Percentiles rank a stretch among this genome's conserved stretches.
Conservation (phyloP, 2,329 filamentous ascomycete species). For the Hirsutella thompsonii region DNA sequence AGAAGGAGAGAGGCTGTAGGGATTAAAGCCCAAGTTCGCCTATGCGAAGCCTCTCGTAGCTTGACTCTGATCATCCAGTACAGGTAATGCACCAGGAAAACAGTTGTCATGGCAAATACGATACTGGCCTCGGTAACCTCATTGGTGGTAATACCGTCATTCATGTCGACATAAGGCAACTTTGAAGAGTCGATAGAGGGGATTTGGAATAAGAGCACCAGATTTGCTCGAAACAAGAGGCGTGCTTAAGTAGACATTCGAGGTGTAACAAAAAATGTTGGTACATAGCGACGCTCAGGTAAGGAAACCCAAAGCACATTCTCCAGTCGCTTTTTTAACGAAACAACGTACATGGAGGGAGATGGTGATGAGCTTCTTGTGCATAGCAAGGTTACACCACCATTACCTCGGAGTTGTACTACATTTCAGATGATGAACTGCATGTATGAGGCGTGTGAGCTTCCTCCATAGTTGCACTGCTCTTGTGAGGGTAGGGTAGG, state of each 20-base stretch:
- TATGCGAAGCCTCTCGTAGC: background rate
- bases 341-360: background rate
- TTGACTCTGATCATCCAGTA: background rate
- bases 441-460: background rate
- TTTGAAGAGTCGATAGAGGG: no score
- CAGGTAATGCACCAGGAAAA: background rate
- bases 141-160: no score
- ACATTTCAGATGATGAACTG: background rate
- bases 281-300: background rate
- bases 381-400: background rate
- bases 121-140: no score
- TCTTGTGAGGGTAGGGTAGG: background rate
- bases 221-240: no score
- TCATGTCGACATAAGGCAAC: no score
- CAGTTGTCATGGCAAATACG: no score
- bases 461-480: background rate
- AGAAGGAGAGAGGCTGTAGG: background rate
- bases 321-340: background rate
- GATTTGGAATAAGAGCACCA: no score
- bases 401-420: background rate
- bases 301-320: slow-evolving; percentile 1
- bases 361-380: background rate
- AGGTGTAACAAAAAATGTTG: no score
- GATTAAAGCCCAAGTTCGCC: background rate
- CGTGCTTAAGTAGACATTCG: no score